Conservation (phyloP, 2,329 filamentous ascomycete genomes). For the Byssochlamys sp. region DNA sequence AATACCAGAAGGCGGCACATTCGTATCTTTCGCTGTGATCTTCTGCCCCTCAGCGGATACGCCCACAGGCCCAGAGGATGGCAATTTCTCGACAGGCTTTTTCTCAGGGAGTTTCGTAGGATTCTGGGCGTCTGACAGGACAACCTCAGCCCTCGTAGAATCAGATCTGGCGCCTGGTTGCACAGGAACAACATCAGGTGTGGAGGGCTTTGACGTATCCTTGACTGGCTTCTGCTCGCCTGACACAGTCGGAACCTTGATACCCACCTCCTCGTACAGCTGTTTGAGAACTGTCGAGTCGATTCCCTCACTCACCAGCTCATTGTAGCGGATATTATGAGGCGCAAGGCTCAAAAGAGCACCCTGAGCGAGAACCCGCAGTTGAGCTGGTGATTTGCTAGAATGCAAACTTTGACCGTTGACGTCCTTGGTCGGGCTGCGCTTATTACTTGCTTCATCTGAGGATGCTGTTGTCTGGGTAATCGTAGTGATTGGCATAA, state of each 20-base stretch:
- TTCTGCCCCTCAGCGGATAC: neutral
- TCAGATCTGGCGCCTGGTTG: neutral
- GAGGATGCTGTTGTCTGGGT: neutral
- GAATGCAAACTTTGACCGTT: neutral
- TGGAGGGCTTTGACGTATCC: constrained; percentile 11
- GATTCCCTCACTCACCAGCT: constrained; percentile 65
- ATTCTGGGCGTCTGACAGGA: neutral
- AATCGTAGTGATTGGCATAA: neutral
- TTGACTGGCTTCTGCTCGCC: constrained; percentile 7
- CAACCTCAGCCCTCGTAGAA: neutral
- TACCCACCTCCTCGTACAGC: constrained; percentile 60
- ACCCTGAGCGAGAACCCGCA: constrained; percentile 47
- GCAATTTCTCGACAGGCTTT: neutral
- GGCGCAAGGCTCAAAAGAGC: constrained; percentile 54
- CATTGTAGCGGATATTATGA: constrained; percentile 62
- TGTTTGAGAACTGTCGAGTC: constrained; percentile 52
- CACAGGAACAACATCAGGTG: neutral
- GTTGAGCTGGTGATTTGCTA: constrained; percentile 26
- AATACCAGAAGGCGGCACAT: constrained; percentile 4
- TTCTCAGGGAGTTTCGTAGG: neutral
- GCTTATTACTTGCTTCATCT: neutral
- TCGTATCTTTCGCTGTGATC: neutral
- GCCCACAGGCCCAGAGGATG: neutral
- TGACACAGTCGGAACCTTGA: constrained; percentile 32
- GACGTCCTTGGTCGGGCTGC: neutral